These are phyloP conservation scores for Albugo candida DNA, from an alignment of 352 stramenopile species.

Conservation along the genomic window DNA sequence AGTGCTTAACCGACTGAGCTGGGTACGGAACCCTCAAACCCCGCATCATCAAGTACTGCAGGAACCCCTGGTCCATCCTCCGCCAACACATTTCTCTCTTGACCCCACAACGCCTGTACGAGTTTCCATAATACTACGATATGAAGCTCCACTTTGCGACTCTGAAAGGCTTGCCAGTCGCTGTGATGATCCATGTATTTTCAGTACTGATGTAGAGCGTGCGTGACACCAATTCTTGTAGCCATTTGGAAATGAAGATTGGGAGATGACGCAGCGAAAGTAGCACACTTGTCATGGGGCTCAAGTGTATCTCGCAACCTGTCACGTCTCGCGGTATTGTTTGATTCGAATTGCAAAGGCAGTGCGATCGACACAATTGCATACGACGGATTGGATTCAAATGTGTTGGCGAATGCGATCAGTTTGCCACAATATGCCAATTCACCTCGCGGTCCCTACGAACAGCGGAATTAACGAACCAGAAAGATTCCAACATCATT, in stretches of 20 bases:
- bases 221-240: slow-evolving; percentile 16
- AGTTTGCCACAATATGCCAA: slow-evolving; percentile 40
- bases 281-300: slow-evolving; percentile 30
- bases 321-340: no score
- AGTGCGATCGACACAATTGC: slow-evolving; percentile 25
- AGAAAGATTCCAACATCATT: slow-evolving; percentile 51
- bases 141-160: slow-evolving; percentile 1
- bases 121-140: slow-evolving; percentile 39
- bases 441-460: slow-evolving; percentile 56
- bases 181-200: slow-evolving; percentile 13
- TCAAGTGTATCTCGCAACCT: slow-evolving; percentile 12
- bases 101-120: slow-evolving; percentile 50
- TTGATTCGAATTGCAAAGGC: slow-evolving; percentile 1
- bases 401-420: slow-evolving; percentile 6
- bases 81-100: slow-evolving; percentile 26
- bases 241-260: no score
- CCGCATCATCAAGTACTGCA: slow-evolving; percentile 28
- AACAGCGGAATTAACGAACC: slow-evolving; percentile 60
- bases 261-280: no score
- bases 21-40: no score
- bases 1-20: no score
- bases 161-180: no score
- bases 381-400: background rate
- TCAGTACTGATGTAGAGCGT: slow-evolving; percentile 40
- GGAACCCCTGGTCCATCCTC: slow-evolving; percentile 13